These are phyloP conservation scores for Cucumis hystrix DNA, from an alignment of 306 rosid species.

Conservation along the genomic window DNA sequence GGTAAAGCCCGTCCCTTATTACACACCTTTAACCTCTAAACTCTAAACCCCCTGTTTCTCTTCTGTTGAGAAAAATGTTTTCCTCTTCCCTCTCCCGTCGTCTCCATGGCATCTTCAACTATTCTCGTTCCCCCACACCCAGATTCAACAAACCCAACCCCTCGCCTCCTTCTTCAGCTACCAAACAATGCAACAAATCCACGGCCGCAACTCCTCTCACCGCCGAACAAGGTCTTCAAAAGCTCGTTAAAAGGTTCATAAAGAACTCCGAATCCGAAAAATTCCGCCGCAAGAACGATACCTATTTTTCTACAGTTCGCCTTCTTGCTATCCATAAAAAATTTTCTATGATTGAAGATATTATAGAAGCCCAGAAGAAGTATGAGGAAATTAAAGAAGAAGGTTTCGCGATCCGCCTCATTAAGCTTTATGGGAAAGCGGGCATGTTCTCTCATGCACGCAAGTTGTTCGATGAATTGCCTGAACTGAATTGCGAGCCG, in stretches of 20 bases:
- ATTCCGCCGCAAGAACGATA: constrained; percentile 7
- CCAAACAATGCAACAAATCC: not conserved
- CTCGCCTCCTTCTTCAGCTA: not conserved
- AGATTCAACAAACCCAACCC: not conserved
- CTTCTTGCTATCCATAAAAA: constrained; percentile 23
- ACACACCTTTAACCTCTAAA: not conserved
- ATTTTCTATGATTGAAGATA: constrained; percentile 30
- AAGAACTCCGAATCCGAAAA: not conserved
- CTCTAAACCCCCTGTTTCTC: not conserved
- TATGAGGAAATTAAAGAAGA: constrained; percentile 20
- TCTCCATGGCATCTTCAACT: constrained; percentile 16
- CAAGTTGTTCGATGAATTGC: constrained; percentile 38
- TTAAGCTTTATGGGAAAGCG: constrained; percentile 23
- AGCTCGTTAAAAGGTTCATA: constrained; percentile 20
- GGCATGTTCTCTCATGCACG: constrained; percentile 34
- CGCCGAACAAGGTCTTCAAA: constrained; percentile 5
- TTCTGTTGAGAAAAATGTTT: not conserved
- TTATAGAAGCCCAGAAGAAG: constrained; percentile 28
- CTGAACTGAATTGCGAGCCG: constrained; percentile 20
- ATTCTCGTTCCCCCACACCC: not conserved
- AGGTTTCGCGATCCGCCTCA: constrained; percentile 38
- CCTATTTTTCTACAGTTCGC: constrained; percentile 12
- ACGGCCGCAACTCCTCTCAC: not conserved
- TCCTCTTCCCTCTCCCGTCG: constrained; percentile 14
- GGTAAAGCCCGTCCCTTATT: not conserved